Percentiles rank a stretch among this genome's conserved stretches.
These are phyloP conservation scores for Sarocladium kiliense DNA, from an alignment of 2,329 filamentous ascomycete genomes.

Conservation along the genomic window DNA sequence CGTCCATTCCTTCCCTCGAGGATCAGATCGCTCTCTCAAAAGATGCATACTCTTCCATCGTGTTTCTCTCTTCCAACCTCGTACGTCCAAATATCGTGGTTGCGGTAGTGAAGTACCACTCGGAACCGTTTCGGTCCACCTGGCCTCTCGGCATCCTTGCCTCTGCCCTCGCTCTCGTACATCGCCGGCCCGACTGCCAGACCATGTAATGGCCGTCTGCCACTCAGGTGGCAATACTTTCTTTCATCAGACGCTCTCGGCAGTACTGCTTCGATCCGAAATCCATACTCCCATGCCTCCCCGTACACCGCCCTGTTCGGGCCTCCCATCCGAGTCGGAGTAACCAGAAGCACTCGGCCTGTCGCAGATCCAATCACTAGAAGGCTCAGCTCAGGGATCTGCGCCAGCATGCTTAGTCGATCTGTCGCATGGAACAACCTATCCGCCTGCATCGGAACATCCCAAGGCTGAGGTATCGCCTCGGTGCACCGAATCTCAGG, in stretches of 20 bases:
- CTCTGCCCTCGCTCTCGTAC: constrained; percentile 21
- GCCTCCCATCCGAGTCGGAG: constrained; percentile 34
- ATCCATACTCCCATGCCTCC: constrained; percentile 30
- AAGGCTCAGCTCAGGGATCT: constrained; percentile 66
- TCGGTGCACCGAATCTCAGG: background rate
- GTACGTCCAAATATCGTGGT: constrained; percentile 66
- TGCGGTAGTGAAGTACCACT: constrained; percentile 65
- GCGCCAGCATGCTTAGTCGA: constrained; percentile 52
- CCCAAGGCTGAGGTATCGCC: background rate
- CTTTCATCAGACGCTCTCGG: constrained; percentile 43
- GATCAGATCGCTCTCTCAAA: constrained; percentile 18
- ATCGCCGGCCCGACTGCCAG: constrained; percentile 61
- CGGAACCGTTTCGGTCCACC: constrained; percentile 48
- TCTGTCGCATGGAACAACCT: constrained; percentile 28
- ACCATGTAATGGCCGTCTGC: constrained; percentile 53
- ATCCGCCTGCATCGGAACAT: background rate
- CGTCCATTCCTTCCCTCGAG: background rate
- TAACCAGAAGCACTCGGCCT: constrained; percentile 61
- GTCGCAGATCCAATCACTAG: constrained; percentile 62
- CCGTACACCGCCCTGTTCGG: background rate
- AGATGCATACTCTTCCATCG: constrained; percentile 30
- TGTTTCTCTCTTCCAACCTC: constrained; percentile 47
- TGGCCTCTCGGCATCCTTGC: constrained; percentile 17
- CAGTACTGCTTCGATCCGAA: constrained; percentile 50
- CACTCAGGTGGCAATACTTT: constrained; percentile 30